Evolutionary conservation across 2,329 filamentous ascomycete genomes (phyloP).

Genomic region (Dichotomopilus funicola): DNA sequence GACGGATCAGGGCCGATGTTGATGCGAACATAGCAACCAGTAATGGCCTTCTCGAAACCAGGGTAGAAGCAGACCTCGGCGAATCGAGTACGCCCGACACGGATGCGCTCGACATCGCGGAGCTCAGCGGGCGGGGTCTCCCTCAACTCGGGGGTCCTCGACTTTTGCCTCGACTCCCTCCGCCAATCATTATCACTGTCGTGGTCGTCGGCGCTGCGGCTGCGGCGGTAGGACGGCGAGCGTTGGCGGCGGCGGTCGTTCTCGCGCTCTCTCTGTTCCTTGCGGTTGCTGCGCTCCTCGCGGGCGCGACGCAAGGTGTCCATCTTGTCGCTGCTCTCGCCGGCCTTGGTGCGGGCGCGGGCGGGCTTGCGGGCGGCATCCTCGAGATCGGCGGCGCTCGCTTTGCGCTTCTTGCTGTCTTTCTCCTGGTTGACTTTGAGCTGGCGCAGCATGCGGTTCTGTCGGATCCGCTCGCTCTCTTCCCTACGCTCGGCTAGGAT

Average conservation of each 20-base stretch:
- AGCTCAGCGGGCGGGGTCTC: conserved; percentile 66
- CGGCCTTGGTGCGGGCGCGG: conserved; percentile 62
- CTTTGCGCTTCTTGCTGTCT: conserved; percentile 69
- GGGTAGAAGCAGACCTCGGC: conserved; percentile 90
- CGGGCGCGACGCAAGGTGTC: conserved; percentile 59
- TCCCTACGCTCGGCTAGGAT: conserved; percentile 82
- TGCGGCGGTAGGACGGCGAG: conserved; percentile 34
- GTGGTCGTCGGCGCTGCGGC: conserved; percentile 53
- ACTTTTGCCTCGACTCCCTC: conserved; percentile 43
- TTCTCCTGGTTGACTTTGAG: conserved; percentile 63
- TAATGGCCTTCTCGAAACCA: conserved; percentile 74
- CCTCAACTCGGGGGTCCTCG: conserved; percentile 50
- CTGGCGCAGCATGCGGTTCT: conserved; percentile 74
- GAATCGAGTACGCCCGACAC: conserved; percentile 80
- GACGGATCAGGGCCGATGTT: conserved; percentile 71
- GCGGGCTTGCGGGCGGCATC: conserved; percentile 69
- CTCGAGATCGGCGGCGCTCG: conserved; percentile 69
- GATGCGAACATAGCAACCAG: conserved; percentile 78
- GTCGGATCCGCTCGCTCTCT: conserved; percentile 72
- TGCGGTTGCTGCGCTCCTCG: conserved; percentile 58
- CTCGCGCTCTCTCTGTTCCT: conserved; percentile 57
- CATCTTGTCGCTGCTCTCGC: conserved; percentile 64
- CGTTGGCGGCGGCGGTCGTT: conserved; percentile 51
- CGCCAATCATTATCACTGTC: conserved; percentile 75
- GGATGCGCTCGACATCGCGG: conserved; percentile 75